Evolutionary conservation across 306 rosid species (phyloP), one percentile per base, ranked within the genome.

Genomic region (Begonia masoniana): DNA sequence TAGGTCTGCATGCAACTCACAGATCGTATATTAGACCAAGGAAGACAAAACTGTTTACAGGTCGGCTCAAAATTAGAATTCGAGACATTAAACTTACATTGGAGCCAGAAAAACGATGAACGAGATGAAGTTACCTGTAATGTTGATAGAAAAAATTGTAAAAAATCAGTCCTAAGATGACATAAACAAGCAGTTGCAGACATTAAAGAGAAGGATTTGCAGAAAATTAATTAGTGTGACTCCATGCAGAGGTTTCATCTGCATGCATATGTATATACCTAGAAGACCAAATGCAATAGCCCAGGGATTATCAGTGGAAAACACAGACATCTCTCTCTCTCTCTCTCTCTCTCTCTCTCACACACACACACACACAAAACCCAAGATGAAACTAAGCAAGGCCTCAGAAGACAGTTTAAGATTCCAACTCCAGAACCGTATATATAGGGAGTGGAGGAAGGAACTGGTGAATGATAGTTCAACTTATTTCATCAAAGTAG

Each of bases 41-140:
- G 24, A 21, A 21, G 24, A 21, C 24, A 21, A 21, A 21, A 21
- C 24, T 21, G 24, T 21, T 21, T 0, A 31, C 39, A 1, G 39
- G 39, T 31, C 39, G 39, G 21, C 43, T 57, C 36, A 13, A 56
- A 42, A 21, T 14, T 2, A 19, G 49, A 11, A 15, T 17, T 16
- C 9, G 10, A 42, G 26, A 1, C 17, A 57, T 13, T 21, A 15
- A 41, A 74, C 96, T 85, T 75, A 91, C 97, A 78, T 19, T 14
- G 97, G 97, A 31, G 97, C 96, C 10, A 91, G 83, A 57, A 85
- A 83, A 61, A 92, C 94, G 16, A 77, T 60, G 68, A 83, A 82
- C 57, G 97, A 91, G 61, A 62, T 63, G 51, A 91, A 58, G 80
- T 85, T 91, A 45, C 95, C 97, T 88, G 23, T 31, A 45, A 56